These are phyloP conservation scores for Aspergillus leporis DNA, from an alignment of 495 filamentous ascomycete genomes.

Conservation along the genomic window DNA sequence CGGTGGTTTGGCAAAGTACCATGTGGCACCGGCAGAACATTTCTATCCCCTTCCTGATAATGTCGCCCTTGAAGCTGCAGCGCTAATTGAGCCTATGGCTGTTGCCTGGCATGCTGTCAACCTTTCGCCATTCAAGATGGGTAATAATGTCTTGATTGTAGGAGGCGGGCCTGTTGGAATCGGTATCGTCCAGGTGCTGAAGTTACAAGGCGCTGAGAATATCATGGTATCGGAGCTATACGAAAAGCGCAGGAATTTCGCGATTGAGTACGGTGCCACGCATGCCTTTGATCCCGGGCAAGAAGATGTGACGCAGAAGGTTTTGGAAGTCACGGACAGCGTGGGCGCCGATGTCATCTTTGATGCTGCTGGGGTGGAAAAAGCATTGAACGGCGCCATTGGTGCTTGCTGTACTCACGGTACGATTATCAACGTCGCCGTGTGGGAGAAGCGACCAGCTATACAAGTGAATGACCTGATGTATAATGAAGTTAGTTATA, in stretches of 20 bases:
- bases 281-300: conserved; percentile 56
- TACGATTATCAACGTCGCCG: conserved; percentile 61
- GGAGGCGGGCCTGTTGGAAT: conserved; percentile 66
- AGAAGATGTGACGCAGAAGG: conserved; percentile 48
- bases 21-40: conserved; percentile 31
- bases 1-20: conserved; percentile 28
- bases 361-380: conserved; percentile 59
- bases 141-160: conserved; percentile 54
- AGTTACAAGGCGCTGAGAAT: conserved; percentile 44
- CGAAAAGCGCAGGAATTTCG: conserved; percentile 48
- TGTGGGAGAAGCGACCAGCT: conserved; percentile 56
- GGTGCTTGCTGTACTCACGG: conserved; percentile 50
- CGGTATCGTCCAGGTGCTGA: conserved; percentile 58
- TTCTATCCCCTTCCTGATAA: conserved; percentile 26
- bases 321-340: conserved; percentile 46
- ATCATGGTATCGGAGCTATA: conserved; percentile 61
- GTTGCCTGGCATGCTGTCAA: conserved; percentile 70
- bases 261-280: conserved; percentile 54
- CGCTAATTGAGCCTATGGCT: conserved; percentile 61
- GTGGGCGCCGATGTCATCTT: conserved; percentile 56
- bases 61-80: conserved; percentile 29
- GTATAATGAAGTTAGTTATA: conserved; percentile 47
- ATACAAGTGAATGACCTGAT: conserved; percentile 51
- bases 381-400: conserved; percentile 50
- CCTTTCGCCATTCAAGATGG: conserved; percentile 48